phyloP scores from a whole-genome alignment of 192 early-diverging fungal species.

The Umbelopsis isabellina region DNA sequence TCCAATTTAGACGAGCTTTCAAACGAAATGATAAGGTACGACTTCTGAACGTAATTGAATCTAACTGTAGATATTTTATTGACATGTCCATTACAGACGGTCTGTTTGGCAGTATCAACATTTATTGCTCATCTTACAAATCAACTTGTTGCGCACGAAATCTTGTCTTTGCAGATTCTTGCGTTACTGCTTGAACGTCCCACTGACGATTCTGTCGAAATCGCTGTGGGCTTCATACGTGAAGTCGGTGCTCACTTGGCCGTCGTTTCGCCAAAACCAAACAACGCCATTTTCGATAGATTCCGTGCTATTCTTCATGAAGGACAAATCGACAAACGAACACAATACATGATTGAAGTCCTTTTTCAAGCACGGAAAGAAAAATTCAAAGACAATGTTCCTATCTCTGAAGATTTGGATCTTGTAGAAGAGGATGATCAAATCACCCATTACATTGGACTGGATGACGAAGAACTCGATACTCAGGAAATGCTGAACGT shows the following conservation, averaged over 20 bases:
- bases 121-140: constrained; percentile 95
- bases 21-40: constrained; percentile 85
- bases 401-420: constrained; percentile 79
- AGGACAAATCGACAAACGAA: constrained; percentile 90
- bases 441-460: constrained; percentile 81
- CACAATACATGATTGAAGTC: constrained; percentile 98
- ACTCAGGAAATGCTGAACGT: constrained; percentile 82
- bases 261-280: constrained; percentile 75
- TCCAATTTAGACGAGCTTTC: constrained; percentile 91
- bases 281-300: constrained; percentile 88
- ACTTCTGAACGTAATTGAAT: neutral
- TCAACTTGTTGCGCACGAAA: constrained; percentile 86
- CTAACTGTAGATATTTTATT: neutral
- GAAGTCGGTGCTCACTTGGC: constrained; percentile 84
- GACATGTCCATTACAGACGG: constrained; percentile 37
- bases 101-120: constrained; percentile 79
- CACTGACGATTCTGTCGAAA: constrained; percentile 95
- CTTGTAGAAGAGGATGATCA: constrained; percentile 96
- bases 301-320: constrained; percentile 93
- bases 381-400: constrained; percentile 88
- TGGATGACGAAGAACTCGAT: constrained; percentile 87
- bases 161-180: constrained; percentile 86
- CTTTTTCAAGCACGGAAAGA: constrained; percentile 94
- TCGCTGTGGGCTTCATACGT: constrained; percentile 92
- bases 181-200: constrained; percentile 80